Base-by-base conservation (phyloP, 2,329 filamentous ascomycete genomes). In the Xylariaceae sp. region DNA sequence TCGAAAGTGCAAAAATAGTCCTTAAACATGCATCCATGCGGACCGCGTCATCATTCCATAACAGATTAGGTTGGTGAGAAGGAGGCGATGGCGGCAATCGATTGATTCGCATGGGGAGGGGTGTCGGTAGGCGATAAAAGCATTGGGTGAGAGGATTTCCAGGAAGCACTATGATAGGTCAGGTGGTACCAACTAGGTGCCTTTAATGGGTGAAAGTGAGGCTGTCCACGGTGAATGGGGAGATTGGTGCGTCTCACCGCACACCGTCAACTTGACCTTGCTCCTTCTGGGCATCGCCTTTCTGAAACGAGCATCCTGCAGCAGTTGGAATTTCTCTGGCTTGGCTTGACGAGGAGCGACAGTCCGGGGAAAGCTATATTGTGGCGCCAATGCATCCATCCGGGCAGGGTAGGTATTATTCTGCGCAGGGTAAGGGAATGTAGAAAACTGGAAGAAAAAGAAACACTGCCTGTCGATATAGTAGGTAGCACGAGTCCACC, bases 191-290 rank as follows among this genome's bases (percentile, higher is more conserved):
- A 48, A 44, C 19, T 38, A 45, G 32, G 42, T 46, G 42, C 40
- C 37, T 38, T 45, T 49, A 47, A 46, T 47, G 40, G 21, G 37
- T 32, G 25, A 48, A 45, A 52, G 46, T 47, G 39, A 58, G 45
- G 42, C 49, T 50, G 49, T 45, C 49, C 44, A 45, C 53, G 55
- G 57, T 58, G 54, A 56, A n/a, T n/a, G n/a, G n/a, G n/a, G n/a
- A 43, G 53, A 56, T 58, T 56, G 55, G 52, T 48, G 45, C 34
- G 45, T 52, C 51, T 55, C 55, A 60, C 57, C 57, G 53, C 52
- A 52, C 49, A 53, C 51, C 43, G 42, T 44, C 36, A 45, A 25
- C 40, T 38, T 48, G 50, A 53, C 49, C 44, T 46, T 56, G 52
- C 42, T 52, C 43, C n/a, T 51, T 40, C 49, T 33, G 42, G 46